Conservation (phyloP, 768 basidiomycete genomes). For the Auricularia cornea region DNA sequence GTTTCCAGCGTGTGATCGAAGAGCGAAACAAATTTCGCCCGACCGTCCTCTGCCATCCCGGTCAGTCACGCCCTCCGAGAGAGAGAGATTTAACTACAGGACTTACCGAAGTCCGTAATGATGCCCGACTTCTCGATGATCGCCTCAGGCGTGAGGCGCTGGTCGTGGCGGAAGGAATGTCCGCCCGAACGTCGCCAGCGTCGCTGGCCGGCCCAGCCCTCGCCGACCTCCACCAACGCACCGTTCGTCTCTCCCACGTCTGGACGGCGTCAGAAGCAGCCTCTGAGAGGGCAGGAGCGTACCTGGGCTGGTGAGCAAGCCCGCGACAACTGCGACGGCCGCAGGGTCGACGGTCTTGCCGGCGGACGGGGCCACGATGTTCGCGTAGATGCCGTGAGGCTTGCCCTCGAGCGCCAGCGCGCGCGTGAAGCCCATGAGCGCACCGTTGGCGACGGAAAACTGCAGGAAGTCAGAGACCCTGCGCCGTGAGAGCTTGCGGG, state of each 20-base stretch:
- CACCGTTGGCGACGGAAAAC: conserved; percentile 92
- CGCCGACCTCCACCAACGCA: conserved; percentile 74
- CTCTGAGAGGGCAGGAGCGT: not conserved
- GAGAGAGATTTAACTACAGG: not conserved
- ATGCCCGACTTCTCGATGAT: conserved; percentile 69
- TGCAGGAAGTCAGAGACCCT: conserved; percentile 21
- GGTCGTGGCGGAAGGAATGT: conserved; percentile 75
- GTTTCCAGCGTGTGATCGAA: too few species aligned
- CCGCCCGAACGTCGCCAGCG: conserved; percentile 91
- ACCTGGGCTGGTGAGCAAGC: conserved; percentile 76
- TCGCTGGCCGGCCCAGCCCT: conserved; percentile 87
- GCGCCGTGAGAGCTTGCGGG: conserved; percentile 79
- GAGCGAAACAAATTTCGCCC: too few species aligned
- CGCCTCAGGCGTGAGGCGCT: conserved; percentile 69
- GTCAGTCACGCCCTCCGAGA: too few species aligned
- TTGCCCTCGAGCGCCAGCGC: conserved; percentile 85
- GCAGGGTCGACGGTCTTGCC: conserved; percentile 66
- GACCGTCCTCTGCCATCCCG: too few species aligned
- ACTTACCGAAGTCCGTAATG: conserved; percentile 78
- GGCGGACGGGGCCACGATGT: conserved; percentile 79
- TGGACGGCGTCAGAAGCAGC: conserved; percentile 10
- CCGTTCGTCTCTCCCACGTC: conserved; percentile 70
- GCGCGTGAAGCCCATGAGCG: conserved; percentile 81
- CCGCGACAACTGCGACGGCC: conserved; percentile 86
- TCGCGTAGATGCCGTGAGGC: conserved; percentile 85